phyloP scores from a whole-genome alignment of 2,329 filamentous ascomycete genomes.

The Simplicillium sp. region DNA sequence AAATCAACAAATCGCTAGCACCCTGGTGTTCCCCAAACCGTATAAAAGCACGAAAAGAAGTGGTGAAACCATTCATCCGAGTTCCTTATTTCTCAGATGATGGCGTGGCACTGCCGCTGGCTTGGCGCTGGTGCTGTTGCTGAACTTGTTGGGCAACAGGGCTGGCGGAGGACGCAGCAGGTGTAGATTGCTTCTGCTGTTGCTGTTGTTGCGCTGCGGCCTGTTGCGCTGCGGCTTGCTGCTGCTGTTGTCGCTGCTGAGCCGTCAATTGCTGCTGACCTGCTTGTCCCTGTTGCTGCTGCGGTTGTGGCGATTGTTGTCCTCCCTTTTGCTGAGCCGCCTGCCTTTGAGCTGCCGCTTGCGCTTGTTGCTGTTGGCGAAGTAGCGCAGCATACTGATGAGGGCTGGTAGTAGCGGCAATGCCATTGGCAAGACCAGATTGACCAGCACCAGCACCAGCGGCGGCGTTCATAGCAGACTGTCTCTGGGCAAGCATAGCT shows the following conservation, averaged over 20 bases:
- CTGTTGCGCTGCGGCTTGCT: constrained; percentile 9
- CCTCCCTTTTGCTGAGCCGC: constrained; percentile 6
- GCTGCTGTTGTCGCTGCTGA: constrained; percentile 8
- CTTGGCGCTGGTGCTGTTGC: constrained; percentile 17
- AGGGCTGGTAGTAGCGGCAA: constrained; percentile 39
- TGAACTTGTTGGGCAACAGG: constrained; percentile 5
- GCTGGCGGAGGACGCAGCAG: background rate
- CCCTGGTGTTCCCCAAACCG: too few species aligned
- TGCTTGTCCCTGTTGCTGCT: constrained; percentile 15
- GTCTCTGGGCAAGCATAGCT: constrained; percentile 36
- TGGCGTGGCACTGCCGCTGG: constrained; percentile 30
- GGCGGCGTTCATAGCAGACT: constrained; percentile 46
- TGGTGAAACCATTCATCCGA: too few species aligned
- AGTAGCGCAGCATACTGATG: constrained; percentile 52
- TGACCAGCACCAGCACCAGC: constrained; percentile 36
- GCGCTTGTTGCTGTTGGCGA: constrained; percentile 45
- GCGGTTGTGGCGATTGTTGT: constrained; percentile 7
- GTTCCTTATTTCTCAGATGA: constrained; percentile 17
- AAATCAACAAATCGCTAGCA: too few species aligned
- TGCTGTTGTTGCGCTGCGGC: constrained; percentile 5
- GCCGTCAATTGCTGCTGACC: constrained; percentile 8
- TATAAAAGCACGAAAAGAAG: too few species aligned
- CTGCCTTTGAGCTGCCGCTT: constrained; percentile 20
- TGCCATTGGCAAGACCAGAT: constrained; percentile 37
- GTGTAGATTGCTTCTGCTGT: background rate